These are phyloP conservation scores for Cucumis melo DNA, from an alignment of 306 rosid species.

Conservation along the genomic window DNA sequence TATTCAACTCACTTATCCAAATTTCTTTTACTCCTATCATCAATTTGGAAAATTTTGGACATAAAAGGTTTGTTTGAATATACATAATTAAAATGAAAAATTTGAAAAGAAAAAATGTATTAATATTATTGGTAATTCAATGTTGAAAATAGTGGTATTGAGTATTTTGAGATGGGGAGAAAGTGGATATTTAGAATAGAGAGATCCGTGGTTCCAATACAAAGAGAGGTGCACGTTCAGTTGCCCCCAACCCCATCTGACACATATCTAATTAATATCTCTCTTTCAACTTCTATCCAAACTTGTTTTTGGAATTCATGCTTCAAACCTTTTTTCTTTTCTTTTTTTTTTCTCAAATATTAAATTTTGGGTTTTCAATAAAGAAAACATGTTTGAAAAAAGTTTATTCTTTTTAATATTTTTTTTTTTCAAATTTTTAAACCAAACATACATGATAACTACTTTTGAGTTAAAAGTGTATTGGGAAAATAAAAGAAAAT, in stretches of 20 bases:
- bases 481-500: neutral
- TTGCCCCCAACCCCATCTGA: slow-evolving; percentile 17
- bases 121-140: too few relatives aligned
- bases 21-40: too few relatives aligned
- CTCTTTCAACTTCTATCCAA: neutral
- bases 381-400: neutral
- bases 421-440: neutral
- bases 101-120: too few relatives aligned
- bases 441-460: neutral
- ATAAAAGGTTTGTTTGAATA: too few relatives aligned
- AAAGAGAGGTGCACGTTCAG: slow-evolving; percentile 46
- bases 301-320: neutral
- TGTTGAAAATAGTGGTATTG: neutral
- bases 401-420: neutral
- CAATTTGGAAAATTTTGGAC: too few relatives aligned
- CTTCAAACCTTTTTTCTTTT: neutral
- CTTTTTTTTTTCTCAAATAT: neutral
- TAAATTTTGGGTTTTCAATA: neutral
- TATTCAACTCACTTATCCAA: too few relatives aligned
- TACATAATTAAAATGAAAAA: too few relatives aligned
- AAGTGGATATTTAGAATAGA: slow-evolving; percentile 16
- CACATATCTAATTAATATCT: neutral
- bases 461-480: neutral
- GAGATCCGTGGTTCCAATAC: slow-evolving; percentile 34
- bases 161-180: neutral